Evolutionary conservation across 805 yeast species (phyloP).

Genomic region (Zygosaccharomyces bailii): DNA sequence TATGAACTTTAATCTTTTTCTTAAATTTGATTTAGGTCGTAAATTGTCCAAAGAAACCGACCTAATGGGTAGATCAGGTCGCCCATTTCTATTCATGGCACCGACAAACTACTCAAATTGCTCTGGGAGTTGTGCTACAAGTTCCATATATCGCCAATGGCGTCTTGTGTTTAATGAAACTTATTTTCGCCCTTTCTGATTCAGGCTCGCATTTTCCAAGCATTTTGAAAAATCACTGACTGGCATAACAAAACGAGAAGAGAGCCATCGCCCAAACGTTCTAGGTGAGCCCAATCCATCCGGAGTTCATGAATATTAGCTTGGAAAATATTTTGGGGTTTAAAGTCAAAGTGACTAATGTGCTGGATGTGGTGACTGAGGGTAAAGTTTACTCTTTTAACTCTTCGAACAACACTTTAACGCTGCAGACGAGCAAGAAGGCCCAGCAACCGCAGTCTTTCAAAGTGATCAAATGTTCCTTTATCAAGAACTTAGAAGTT

Average conservation of each 20-base stretch:
- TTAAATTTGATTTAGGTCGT: constrained; percentile 11
- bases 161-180: not conserved
- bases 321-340: constrained; percentile 33
- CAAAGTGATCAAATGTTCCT: constrained; percentile 53
- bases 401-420: constrained; percentile 39
- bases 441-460: constrained; percentile 34
- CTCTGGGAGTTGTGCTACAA: not conserved
- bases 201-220: constrained; percentile 1
- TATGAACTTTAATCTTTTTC: constrained; percentile 14
- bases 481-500: constrained; percentile 51
- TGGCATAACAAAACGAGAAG: not conserved
- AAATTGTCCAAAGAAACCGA: constrained; percentile 21
- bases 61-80: constrained; percentile 14
- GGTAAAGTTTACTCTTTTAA: constrained; percentile 66
- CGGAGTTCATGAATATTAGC: constrained; percentile 27
- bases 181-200: not conserved
- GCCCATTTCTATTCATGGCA: constrained; percentile 11
- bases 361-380: constrained; percentile 51
- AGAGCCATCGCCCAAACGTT: not conserved
- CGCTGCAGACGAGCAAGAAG: constrained; percentile 30
- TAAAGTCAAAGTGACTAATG: constrained; percentile 59
- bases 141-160: not conserved
- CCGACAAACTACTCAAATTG: not conserved
- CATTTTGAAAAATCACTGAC: constrained; percentile 2
- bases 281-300: not conserved